These are phyloP conservation scores for Phytomonas francai DNA, from an alignment of 208 protist species.

Conservation along the genomic window DNA sequence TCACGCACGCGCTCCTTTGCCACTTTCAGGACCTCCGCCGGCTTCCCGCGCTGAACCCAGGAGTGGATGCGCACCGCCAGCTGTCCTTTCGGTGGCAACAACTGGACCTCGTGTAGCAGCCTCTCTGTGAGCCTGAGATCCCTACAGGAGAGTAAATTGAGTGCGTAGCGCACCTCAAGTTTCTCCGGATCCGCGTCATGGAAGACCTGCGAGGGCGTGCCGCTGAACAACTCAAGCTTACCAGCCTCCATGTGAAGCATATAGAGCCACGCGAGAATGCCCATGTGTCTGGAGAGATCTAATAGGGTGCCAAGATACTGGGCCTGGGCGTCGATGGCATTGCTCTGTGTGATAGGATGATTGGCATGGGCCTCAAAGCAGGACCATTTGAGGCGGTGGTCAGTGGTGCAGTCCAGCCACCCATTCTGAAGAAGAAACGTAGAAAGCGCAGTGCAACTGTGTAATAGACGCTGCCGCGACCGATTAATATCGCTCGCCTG, in stretches of 20 bases:
- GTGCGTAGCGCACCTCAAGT: slow-evolving; percentile 31
- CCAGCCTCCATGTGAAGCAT: slow-evolving; percentile 26
- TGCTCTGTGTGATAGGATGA: slow-evolving; percentile 14
- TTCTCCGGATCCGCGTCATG: slow-evolving; percentile 25
- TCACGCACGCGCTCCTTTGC: slow-evolving; percentile 35
- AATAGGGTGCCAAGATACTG: slow-evolving; percentile 36
- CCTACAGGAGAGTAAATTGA: slow-evolving; percentile 25
- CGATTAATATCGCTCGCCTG: slow-evolving; percentile 26
- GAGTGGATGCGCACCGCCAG: slow-evolving; percentile 31
- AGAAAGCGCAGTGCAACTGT: slow-evolving; percentile 16
- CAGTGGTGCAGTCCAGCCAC: slow-evolving; percentile 38
- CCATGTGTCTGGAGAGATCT: slow-evolving; percentile 23
- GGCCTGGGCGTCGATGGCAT: slow-evolving; percentile 45
- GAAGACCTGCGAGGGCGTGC: slow-evolving; percentile 26
- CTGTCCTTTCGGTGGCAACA: slow-evolving; percentile 29
- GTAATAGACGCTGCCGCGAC: slow-evolving; percentile 15
- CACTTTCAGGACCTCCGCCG: slow-evolving; percentile 21
- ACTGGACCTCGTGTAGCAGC: slow-evolving; percentile 22
- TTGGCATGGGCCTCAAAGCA: slow-evolving; percentile 4
- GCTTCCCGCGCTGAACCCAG: slow-evolving; percentile 22
- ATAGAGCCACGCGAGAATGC: slow-evolving; percentile 48
- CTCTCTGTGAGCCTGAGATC: slow-evolving; percentile 15
- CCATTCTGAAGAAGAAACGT: slow-evolving; percentile 24
- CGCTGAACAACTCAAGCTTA: slow-evolving; percentile 14
- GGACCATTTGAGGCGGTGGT: slow-evolving; percentile 14